Percentiles rank a stretch among this genome's conserved stretches.
phyloP scores from a whole-genome alignment of 768 basidiomycete genomes.

The Coprinopsis sp. region DNA sequence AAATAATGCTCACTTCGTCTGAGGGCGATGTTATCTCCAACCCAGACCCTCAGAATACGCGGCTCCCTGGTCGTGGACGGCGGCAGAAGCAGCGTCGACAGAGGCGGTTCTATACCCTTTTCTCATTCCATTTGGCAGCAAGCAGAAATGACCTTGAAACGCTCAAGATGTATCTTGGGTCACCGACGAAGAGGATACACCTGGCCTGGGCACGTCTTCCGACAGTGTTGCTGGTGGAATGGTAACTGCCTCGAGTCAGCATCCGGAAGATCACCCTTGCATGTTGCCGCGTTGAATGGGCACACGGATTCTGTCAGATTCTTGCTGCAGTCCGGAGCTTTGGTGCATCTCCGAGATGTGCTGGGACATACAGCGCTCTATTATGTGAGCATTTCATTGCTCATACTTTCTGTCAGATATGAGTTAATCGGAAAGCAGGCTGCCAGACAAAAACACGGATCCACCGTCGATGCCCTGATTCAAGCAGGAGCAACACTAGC shows the following conservation, averaged over 20 bases:
- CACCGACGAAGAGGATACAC: conserved; percentile 18
- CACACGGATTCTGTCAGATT: conserved; percentile 37
- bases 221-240: conserved; percentile 56
- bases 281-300: conserved; percentile 73
- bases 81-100: conserved; percentile 64
- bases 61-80: conserved; percentile 77
- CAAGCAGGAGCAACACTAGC: conserved; percentile 73
- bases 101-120: conserved; percentile 72
- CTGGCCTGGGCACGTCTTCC: conserved; percentile 19
- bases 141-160: conserved; percentile 63
- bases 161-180: conserved; percentile 56
- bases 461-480: conserved; percentile 58
- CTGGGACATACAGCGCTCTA: conserved; percentile 84
- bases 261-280: conserved; percentile 72
- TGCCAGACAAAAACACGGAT: conserved; percentile 63
- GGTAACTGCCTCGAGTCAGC: conserved; percentile 69
- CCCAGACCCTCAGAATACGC: conserved; percentile 22
- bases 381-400: conserved; percentile 46
- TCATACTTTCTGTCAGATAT: too few species aligned
- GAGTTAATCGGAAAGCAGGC: conserved; percentile 41
- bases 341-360: conserved; percentile 76
- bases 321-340: conserved; percentile 67
- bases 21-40: conserved; percentile 38
- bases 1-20: conserved; percentile 30
- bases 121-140: conserved; percentile 74